Conservation (phyloP, 139 green algal genomes). For the Micractinium sp. region DNA sequence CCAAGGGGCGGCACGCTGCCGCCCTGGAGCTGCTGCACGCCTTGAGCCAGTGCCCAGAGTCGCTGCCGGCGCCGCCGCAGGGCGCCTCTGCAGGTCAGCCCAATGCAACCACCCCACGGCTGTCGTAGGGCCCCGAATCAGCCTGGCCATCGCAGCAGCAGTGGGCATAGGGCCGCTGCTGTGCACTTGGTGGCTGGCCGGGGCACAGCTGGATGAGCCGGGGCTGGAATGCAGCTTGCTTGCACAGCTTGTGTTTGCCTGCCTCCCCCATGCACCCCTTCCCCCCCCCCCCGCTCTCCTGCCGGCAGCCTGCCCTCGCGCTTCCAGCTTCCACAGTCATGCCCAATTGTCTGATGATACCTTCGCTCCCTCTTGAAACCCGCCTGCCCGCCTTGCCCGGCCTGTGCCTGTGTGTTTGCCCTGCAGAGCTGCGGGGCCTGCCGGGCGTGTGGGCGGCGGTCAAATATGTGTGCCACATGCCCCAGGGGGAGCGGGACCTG, state of each 20-base stretch:
- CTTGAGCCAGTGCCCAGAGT: slow-evolving; percentile 61
- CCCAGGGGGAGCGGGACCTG: slow-evolving; percentile 34
- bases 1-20: slow-evolving; percentile 47
- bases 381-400: too few species aligned
- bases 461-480: slow-evolving; percentile 66
- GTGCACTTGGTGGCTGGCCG: too few species aligned
- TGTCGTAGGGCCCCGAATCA: too few species aligned
- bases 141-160: too few species aligned
- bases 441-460: slow-evolving; percentile 89
- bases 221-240: too few species aligned
- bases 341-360: not conserved
- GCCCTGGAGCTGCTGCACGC: slow-evolving; percentile 76
- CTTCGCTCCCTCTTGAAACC: not conserved
- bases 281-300: too few species aligned
- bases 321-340: too few species aligned
- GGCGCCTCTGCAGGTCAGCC: slow-evolving; percentile 43
- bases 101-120: too few species aligned
- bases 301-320: too few species aligned
- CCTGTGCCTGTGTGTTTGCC: too few species aligned
- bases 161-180: too few species aligned
- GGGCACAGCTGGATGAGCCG: too few species aligned
- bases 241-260: not conserved
- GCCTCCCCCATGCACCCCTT: not conserved
- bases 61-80: slow-evolving; percentile 37
- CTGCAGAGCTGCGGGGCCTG: slow-evolving; percentile 69